Percentiles rank a stretch among this genome's conserved stretches.
phyloP scores from a whole-genome alignment of 139 green algal species.

The Coelastrella sp. region DNA sequence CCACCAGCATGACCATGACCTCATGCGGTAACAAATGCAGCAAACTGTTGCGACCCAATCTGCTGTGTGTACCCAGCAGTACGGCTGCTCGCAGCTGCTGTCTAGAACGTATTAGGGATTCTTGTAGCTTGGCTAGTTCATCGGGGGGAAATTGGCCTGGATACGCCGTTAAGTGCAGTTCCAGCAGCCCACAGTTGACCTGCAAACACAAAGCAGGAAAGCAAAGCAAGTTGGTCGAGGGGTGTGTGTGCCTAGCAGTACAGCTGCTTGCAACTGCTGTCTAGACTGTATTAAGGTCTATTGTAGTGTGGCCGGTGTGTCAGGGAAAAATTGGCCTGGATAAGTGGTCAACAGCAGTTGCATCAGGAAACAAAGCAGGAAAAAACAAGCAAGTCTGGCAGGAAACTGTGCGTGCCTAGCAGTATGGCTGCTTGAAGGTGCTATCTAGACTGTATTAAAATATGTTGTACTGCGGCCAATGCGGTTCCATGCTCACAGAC shows the following conservation, averaged over 20 bases:
- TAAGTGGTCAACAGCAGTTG: not conserved
- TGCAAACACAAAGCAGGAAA: not conserved
- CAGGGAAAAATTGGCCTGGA: slow-evolving; percentile 5
- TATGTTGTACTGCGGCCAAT: not conserved
- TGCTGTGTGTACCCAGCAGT: not conserved
- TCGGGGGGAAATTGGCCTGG: slow-evolving; percentile 24
- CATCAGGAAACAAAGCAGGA: not conserved
- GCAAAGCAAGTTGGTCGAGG: too few species aligned
- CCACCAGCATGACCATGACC: not conserved
- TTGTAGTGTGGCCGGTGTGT: not conserved
- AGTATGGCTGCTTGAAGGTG: too few species aligned
- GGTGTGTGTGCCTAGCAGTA: too few species aligned
- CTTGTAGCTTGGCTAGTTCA: not conserved
- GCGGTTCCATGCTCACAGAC: too few species aligned
- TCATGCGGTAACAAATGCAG: not conserved
- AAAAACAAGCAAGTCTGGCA: too few species aligned
- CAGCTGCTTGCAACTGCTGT: not conserved
- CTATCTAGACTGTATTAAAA: not conserved
- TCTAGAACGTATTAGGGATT: not conserved
- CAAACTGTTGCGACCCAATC: not conserved
- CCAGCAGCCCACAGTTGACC: slow-evolving; percentile 30
- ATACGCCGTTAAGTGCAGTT: not conserved
- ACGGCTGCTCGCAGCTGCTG: not conserved
- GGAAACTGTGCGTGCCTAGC: too few species aligned
- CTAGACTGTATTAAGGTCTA: not conserved